Evolutionary conservation across 2,329 filamentous ascomycete genomes (phyloP).

Genomic region (Clonostachys chloroleuca): DNA sequence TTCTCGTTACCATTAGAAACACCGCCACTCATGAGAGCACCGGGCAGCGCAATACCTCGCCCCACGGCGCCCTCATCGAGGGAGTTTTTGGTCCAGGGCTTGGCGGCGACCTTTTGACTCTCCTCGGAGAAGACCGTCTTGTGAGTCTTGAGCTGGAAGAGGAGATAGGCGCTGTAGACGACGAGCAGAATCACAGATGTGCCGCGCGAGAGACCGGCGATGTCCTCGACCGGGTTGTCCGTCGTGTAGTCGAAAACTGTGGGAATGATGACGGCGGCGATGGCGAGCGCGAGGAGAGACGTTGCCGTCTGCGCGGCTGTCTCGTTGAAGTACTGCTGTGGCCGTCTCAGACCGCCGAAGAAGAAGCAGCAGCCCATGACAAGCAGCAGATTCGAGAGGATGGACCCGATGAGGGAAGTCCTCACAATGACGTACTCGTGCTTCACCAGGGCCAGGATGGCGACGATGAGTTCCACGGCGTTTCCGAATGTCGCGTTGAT

Average conservation of each 20-base stretch:
- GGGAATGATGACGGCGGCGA: slow-evolving; percentile 81
- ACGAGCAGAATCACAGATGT: slow-evolving; percentile 77
- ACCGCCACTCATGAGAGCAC: slow-evolving; percentile 3
- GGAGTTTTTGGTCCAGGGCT: slow-evolving; percentile 35
- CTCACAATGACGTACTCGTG: slow-evolving; percentile 80
- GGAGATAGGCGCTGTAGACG: slow-evolving; percentile 78
- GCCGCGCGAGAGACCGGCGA: slow-evolving; percentile 64
- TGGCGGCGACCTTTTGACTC: slow-evolving; percentile 68
- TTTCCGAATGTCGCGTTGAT: slow-evolving; percentile 93
- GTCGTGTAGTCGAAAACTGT: slow-evolving; percentile 69
- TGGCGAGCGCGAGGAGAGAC: slow-evolving; percentile 72
- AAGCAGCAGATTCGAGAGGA: slow-evolving; percentile 84
- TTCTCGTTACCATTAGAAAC: too few relatives aligned
- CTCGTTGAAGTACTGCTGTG: slow-evolving; percentile 86
- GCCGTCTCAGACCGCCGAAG: slow-evolving; percentile 72
- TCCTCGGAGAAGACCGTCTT: slow-evolving; percentile 73
- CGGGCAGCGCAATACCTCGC: slow-evolving; percentile 8
- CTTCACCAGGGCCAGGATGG: slow-evolving; percentile 75
- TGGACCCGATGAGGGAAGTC: slow-evolving; percentile 86
- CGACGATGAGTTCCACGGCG: slow-evolving; percentile 85
- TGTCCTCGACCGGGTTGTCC: slow-evolving; percentile 35
- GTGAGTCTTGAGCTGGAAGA: slow-evolving; percentile 91
- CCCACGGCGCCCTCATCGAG: slow-evolving; percentile 21
- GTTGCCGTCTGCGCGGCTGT: slow-evolving; percentile 88
- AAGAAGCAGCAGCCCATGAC: slow-evolving; percentile 94